Evolutionary conservation across 2,329 filamentous ascomycete species (phyloP).

Genomic region (Hypoxylon sp.): DNA sequence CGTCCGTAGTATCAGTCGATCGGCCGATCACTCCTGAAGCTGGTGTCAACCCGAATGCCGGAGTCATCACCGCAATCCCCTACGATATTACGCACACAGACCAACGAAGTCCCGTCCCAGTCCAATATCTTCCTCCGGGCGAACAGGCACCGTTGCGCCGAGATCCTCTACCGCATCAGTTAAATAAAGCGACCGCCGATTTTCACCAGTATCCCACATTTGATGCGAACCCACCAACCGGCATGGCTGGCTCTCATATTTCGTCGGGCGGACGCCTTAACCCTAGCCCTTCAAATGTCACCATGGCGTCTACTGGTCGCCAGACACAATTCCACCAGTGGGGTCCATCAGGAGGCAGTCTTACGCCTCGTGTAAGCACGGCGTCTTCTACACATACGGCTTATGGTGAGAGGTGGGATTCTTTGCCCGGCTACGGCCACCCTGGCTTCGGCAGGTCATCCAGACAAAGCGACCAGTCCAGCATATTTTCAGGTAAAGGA

Average conservation of each 20-base stretch:
- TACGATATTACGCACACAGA: constrained; percentile 77
- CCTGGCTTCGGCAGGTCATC: constrained; percentile 41
- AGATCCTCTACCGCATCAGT: constrained; percentile 82
- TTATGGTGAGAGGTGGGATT: constrained; percentile 70
- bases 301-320: constrained; percentile 76
- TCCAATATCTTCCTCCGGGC: constrained; percentile 75
- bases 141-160: constrained; percentile 70
- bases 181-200: constrained; percentile 79
- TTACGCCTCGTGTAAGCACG: constrained; percentile 59
- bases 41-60: constrained; percentile 77
- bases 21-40: constrained; percentile 69
- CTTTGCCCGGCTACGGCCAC: constrained; percentile 47
- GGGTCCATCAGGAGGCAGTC: constrained; percentile 56
- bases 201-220: constrained; percentile 89
- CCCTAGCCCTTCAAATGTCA: constrained; percentile 68
- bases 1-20: constrained; percentile 77
- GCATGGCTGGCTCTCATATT: constrained; percentile 63
- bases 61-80: constrained; percentile 86
- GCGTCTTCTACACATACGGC: constrained; percentile 59
- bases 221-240: constrained; percentile 61
- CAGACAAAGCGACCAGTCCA: constrained; percentile 58
- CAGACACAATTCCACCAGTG: constrained; percentile 81
- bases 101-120: constrained; percentile 72
- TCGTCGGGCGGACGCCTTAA: constrained; percentile 67
- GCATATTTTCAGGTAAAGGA: constrained; percentile 65